These are phyloP conservation scores for Astrocystis sublimbata DNA, from an alignment of 495 filamentous ascomycete species.

Conservation along the genomic window DNA sequence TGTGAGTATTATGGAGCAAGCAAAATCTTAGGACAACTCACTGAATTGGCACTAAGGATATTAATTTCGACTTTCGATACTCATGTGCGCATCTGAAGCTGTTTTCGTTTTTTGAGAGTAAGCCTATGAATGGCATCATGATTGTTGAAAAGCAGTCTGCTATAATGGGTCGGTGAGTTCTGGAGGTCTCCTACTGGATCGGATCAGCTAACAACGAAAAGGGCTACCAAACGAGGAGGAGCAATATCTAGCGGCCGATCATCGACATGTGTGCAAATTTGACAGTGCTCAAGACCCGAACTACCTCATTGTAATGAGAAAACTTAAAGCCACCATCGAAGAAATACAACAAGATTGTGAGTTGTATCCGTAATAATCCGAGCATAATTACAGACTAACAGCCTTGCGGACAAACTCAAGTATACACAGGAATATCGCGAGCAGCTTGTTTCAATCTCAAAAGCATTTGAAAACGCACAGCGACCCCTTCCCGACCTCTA, in stretches of 20 bases:
- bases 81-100: slow-evolving; percentile 33
- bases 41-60: slow-evolving; percentile 25
- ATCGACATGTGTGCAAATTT: slow-evolving; percentile 36
- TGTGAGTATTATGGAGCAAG: not conserved
- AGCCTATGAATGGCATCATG: slow-evolving; percentile 34
- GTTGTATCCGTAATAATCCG: not conserved
- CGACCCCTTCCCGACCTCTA: slow-evolving; percentile 5
- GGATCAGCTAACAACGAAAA: slow-evolving; percentile 2
- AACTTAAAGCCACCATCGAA: slow-evolving; percentile 24
- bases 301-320: slow-evolving; percentile 26
- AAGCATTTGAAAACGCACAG: not conserved
- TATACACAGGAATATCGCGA: slow-evolving; percentile 5
- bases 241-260: slow-evolving; percentile 44
- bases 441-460: not conserved
- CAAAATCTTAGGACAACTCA: not conserved
- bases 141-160: slow-evolving; percentile 50
- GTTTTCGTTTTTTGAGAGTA: slow-evolving; percentile 52
- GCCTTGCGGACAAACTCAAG: not conserved
- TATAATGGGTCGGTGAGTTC: slow-evolving; percentile 22
- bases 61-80: slow-evolving; percentile 52
- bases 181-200: not conserved
- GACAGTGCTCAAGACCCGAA: slow-evolving; percentile 22
- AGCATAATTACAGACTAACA: not conserved
- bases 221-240: slow-evolving; percentile 42
- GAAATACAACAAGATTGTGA: slow-evolving; percentile 22